Conservation (phyloP, 306 rosid genomes). For the cucumber (Cucumis sativus) region Cucumber_9930_V3 NC_026658.2:24005001-24005500, state of each 20-base stretch:
- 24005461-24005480: not conserved
- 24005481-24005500: too few relatives aligned
- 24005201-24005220: slow-evolving; percentile 2
- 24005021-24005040: slow-evolving; percentile 1
- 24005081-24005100: slow-evolving; percentile 9
- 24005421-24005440: not conserved
- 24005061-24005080: slow-evolving; percentile 10
- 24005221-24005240: not conserved
- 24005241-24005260: not conserved
- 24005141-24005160: slow-evolving; percentile 40
- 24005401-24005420: not conserved
- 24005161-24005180: slow-evolving; percentile 1
- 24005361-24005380: not conserved
- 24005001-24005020: slow-evolving; percentile 10
- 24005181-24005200: slow-evolving; percentile 6
- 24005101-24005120: slow-evolving; percentile 58
- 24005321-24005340: not conserved
- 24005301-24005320: not conserved
- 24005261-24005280: slow-evolving; percentile 6
- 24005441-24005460: not conserved
- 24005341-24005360: not conserved
- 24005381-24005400: slow-evolving; percentile 1
- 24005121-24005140: slow-evolving; percentile 24
- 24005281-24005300: slow-evolving; percentile 4
- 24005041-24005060: not conserved